Base-by-base conservation (phyloP, 805 yeast genomes). In the Nakazawaea ishiwadae region DNA sequence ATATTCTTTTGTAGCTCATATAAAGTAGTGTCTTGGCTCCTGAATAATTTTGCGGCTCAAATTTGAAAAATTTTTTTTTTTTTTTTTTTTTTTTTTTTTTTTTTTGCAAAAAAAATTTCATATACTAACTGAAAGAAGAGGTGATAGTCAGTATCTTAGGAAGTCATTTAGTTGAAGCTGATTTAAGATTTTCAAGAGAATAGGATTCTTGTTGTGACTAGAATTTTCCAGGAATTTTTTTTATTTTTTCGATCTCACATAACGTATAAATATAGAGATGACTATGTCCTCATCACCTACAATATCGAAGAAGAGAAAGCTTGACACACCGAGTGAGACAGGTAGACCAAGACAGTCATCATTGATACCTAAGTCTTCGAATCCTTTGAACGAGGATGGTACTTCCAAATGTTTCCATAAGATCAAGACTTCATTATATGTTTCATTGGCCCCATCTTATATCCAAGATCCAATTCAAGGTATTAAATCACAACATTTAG, bases 391-490 rank as follows among this genome's bases (percentile, higher is more conserved):
- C 12, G 41, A 34, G 17, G 53, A 54, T 27, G 83, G 83, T 0
- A 44, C 75, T 12, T 74, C 91, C 2, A 76, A 80, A 54, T 84
- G 95, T 56, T 87, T 86, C 66, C 79, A 77, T 50, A 68, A 63
- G 32, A 73, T 79, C 42, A 67, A 73, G 40, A 65, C 84, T 2
- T 65, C 77, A 12, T 58, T 93, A 59, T 88, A 90, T 56, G 79
- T 89, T 5, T 88, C 96, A 7, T 59, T 93, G 40, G 96, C 99
- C 4, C 99, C 99, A 40, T 68, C 78, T 40, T 85, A 81, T 62
- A 56, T 80, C 29, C 66, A 70, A 31, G 67, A 72, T 38, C 96
- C 96, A 5, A 56, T 82, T 12, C 77, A 77, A 45, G 99, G 98
- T 31, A 73, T 93, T 48, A 77, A 79, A 59, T 72, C 79, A 21